Base-by-base conservation (phyloP, 2,329 filamentous ascomycete species). In the Exophiala calicioides region DNA sequence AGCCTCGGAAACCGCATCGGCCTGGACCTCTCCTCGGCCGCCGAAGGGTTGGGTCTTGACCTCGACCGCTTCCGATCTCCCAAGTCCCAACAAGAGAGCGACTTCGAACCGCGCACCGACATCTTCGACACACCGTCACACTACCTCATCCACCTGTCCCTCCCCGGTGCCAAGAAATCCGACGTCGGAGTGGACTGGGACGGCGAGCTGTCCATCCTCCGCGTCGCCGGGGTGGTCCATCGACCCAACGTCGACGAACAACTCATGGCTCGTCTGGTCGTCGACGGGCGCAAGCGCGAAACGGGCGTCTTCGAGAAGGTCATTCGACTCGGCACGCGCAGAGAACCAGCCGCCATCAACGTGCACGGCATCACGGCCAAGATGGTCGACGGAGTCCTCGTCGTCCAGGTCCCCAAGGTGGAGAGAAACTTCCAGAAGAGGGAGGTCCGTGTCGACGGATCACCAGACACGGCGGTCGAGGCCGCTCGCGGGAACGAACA, bases 141-240 rank as follows among this genome's bases (percentile, higher is more conserved):
- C 10, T 90, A 82, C 63, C 71, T 89, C 32, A 69, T 93, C 6
- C 87, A 93, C 65, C 62, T 81, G 36, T 84, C 86, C 1, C 75
- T 94, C 0, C 86, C 89, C 0, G 88, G 88, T 19, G 87, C 84
- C 1, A 84, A 84, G 69, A 90, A 90, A 68, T 79, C 88, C 59
- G 86, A 93, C 60, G 72, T 93, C 4, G 84, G 79, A 47, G 80
- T 93, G 34, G 83, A 84, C 65, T 94, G 86, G 80, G 81, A 91
- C 57, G 75, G 79, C 0, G 84, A 88, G 48, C 81, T 80, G 60
- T 77, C 74, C 35, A 72, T 78, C 44, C 71, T 94, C 31, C 80
- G 76, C 58, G 71, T 94, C 44, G 77, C 83, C 1, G 88, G 88
- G 40, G 82, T 90, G 0, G 76, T 90, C 6, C 79, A 89, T 64